phyloP scores from a whole-genome alignment of 495 filamentous ascomycete species.

The Pseudevernia furfuracea region DNA sequence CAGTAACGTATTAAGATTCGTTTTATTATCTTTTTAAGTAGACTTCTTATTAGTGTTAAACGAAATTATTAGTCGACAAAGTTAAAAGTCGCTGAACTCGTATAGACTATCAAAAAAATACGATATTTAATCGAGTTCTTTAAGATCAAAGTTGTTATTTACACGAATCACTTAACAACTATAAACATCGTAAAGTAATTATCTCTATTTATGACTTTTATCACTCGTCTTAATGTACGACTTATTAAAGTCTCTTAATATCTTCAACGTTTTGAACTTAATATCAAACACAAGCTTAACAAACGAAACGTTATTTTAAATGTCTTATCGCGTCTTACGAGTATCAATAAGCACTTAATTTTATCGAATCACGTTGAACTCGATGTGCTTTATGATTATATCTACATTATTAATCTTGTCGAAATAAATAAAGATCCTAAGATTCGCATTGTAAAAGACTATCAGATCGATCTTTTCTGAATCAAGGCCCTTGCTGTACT shows the following conservation, averaged over 20 bases:
- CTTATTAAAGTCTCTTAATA: slow-evolving; percentile 7
- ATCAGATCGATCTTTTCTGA: too few species aligned
- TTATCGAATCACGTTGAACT: background rate
- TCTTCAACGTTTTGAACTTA: too few species aligned
- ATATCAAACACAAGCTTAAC: slow-evolving; percentile 11
- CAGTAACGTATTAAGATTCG: too few species aligned
- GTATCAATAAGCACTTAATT: background rate
- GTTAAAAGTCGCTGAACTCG: background rate
- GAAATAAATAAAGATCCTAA: background rate
- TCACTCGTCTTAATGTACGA: slow-evolving; percentile 5
- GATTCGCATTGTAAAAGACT: background rate
- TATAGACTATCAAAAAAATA: background rate
- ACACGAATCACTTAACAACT: slow-evolving; percentile 7
- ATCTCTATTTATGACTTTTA: slow-evolving; percentile 1
- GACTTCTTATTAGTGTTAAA: background rate
- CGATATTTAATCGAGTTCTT: background rate
- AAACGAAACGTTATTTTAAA: slow-evolving; percentile 14
- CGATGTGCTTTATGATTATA: background rate
- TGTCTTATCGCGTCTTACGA: background rate
- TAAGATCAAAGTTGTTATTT: background rate
- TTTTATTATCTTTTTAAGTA: slow-evolving; percentile 11
- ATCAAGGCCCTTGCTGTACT: too few species aligned
- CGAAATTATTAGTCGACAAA: slow-evolving; percentile 1
- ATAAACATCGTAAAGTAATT: slow-evolving; percentile 8
- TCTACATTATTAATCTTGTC: too few species aligned